Base-by-base conservation (phyloP, 139 green algal species). In the Diplosphaera chodatii region DNA sequence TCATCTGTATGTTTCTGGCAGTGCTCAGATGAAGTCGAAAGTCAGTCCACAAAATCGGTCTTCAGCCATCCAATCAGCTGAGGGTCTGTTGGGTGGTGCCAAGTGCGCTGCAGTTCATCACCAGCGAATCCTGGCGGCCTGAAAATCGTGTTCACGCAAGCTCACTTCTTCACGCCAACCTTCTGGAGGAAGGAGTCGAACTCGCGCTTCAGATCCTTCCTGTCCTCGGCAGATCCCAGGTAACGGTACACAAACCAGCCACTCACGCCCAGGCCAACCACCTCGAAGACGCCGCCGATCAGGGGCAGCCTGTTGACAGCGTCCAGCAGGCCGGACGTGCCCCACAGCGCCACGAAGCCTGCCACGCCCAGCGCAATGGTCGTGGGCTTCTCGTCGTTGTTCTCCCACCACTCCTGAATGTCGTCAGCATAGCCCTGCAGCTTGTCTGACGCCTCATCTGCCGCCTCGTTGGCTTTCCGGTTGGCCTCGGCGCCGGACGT, bases 171-270 rank as follows among this genome's bases (percentile, higher is more conserved):
- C 13, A 59, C 18, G 18, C 48, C 48, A 2, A 82, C 73, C 73
- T 79, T 76, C n/a, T 66, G 65, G 28, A 74, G n/a, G 56, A 79
- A 79, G 5, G 40, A 31, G 27, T 77, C 32, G 8, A 82, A 23
- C 37, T 74, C 76, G 13, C 55, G 20, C 69, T 68, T 79, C 32
- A 82, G 73, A 69, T 82, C 77, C 69, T 80, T 70, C 64, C 75
- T 75, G 73, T 82, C 73, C 27, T 71, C 70, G 6, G 40, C 73
- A 63, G 80, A 81, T 16, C 76, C 27, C 27, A 85, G 74, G 70
- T 82, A 79, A 20, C 77, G 67, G 80, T 86, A 86, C 10, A 72
- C 63, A 55, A 83, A 83, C 77, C 77, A 86, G 22, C 66, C 75
- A 8, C 70, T 80, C 27, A 81, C 71, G 18, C 74, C 40, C 16